Base-by-base conservation (phyloP, 2,329 filamentous ascomycete species). In the Mollisiaceae sp. region DNA sequence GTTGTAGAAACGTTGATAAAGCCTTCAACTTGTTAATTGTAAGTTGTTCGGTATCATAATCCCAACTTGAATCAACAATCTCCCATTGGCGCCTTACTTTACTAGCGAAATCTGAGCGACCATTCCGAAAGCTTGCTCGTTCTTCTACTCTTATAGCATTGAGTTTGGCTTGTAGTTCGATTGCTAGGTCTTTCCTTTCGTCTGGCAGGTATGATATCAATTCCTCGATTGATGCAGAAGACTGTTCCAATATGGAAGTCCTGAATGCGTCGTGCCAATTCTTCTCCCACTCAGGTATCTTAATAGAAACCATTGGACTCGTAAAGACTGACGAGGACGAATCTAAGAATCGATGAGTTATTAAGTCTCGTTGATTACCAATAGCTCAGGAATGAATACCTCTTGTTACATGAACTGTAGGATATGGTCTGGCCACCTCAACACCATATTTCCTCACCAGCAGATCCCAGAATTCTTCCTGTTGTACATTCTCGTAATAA, bases 401-500 rank as follows among this genome's bases (percentile, higher is more conserved):
- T 18, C 18, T 9, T 11, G 41, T 47, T 18, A 22, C n/a, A 47
- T 47, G 43, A 47, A 47, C 43, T 6, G 18, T 20, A 4, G 18
- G 4, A 20, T 22, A 4, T 6, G 43, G 43, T 22, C 4, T 47
- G 2, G 43, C 18, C 4, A 18, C 43, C 43, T 3, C 2, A n/a
- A 20, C 4, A 18, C 43, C 43, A 47, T 20, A 47, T 18, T 47
- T 47, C 18, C 43, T 15, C 11, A 47, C 43, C 4, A 47, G 8
- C 14, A 47, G 18, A 14, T 41, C 36, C 55, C 55, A 58, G 20
- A 58, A 58, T 8, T 24, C 20, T 9, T 58, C 55, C n/a, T 36
- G 12, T 15, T 58, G 27, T 11, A 58, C 41, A 22, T 58, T 38
- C 27, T 58, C 55, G 35, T 39, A 58, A 18, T 38, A 58, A 4